Conservation (phyloP, 106 monocot species). For the Dendrobium officinale region DNA sequence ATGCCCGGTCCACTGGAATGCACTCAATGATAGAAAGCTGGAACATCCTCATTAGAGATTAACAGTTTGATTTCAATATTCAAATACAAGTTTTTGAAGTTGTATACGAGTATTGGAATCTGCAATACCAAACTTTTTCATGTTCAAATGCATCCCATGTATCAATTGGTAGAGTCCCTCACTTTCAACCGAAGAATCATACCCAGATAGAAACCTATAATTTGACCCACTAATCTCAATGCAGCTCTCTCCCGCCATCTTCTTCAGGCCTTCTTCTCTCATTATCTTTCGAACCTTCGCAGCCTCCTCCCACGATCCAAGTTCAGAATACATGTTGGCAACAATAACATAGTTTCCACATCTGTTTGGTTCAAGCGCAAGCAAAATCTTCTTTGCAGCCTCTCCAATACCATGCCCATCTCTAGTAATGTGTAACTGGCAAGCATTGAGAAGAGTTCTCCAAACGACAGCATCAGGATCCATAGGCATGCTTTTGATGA, state of each 20-base stretch:
- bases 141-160: slow-evolving; percentile 36
- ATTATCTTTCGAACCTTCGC: slow-evolving; percentile 38
- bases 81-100: background rate
- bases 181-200: slow-evolving; percentile 21
- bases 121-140: slow-evolving; percentile 17
- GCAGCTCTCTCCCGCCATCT: slow-evolving; percentile 59
- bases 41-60: no score
- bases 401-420: slow-evolving; percentile 28
- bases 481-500: slow-evolving; percentile 36
- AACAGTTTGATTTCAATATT: background rate
- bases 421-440: slow-evolving; percentile 30
- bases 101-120: slow-evolving; percentile 1
- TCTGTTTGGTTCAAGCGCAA: slow-evolving; percentile 48
- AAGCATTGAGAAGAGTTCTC: slow-evolving; percentile 62
- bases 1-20: no score
- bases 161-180: slow-evolving; percentile 16
- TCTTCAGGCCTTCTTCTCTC: slow-evolving; percentile 66
- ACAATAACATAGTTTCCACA: slow-evolving; percentile 68
- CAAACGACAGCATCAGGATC: slow-evolving; percentile 68
- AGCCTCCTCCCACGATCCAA: slow-evolving; percentile 61
- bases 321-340: slow-evolving; percentile 68
- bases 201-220: slow-evolving; percentile 37
- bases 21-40: no score
- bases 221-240: slow-evolving; percentile 33
- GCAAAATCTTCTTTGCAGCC: slow-evolving; percentile 26